These are phyloP conservation scores for Eremothecium gossypii DNA, from an alignment of 1,139 yeast species.

Conservation along the genomic window DNA sequence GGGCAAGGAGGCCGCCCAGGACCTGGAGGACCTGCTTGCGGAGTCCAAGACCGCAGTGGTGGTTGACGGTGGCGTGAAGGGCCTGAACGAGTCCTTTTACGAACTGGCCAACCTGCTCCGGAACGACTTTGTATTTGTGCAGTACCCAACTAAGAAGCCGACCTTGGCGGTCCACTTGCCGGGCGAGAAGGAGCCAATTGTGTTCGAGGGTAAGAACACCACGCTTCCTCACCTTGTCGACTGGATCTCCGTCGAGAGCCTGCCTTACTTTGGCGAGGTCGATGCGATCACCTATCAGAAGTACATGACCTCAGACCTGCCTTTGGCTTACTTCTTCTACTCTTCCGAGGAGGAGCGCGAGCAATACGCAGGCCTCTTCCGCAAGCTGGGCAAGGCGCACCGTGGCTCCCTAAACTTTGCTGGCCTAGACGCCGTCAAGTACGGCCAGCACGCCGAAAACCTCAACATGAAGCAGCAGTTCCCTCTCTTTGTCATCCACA, in stretches of 20 bases:
- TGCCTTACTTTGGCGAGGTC: conserved; percentile 88
- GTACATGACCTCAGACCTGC: conserved; percentile 64
- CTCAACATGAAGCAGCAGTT: conserved; percentile 77
- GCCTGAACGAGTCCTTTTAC: conserved; percentile 20
- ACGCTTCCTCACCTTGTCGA: conserved; percentile 35
- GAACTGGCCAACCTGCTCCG: conserved; percentile 35
- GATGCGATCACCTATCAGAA: conserved; percentile 70
- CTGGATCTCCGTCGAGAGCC: conserved; percentile 60
- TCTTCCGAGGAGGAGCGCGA: conserved; percentile 58
- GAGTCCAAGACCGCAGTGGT: conserved; percentile 15
- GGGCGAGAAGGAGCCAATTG: conserved; percentile 33
- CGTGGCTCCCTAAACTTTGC: conserved; percentile 84
- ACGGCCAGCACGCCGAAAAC: conserved; percentile 83
- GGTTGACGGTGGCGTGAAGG: conserved; percentile 19
- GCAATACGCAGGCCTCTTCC: conserved; percentile 43
- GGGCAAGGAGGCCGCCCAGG: conserved; percentile 42
- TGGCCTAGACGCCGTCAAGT: conserved; percentile 72
- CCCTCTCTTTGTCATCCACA: conserved; percentile 90
- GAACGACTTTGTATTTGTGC: conserved; percentile 50
- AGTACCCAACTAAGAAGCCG: conserved; percentile 33
- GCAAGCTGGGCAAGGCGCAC: conserved; percentile 57
- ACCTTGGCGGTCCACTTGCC: conserved; percentile 23
- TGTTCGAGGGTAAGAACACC: conserved; percentile 34
- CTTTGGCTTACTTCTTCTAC: conserved; percentile 85
- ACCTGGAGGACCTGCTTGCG: conserved; percentile 34